These are phyloP conservation scores for Colletotrichum sp. DNA, from an alignment of 2,329 filamentous ascomycete genomes.

Conservation along the genomic window DNA sequence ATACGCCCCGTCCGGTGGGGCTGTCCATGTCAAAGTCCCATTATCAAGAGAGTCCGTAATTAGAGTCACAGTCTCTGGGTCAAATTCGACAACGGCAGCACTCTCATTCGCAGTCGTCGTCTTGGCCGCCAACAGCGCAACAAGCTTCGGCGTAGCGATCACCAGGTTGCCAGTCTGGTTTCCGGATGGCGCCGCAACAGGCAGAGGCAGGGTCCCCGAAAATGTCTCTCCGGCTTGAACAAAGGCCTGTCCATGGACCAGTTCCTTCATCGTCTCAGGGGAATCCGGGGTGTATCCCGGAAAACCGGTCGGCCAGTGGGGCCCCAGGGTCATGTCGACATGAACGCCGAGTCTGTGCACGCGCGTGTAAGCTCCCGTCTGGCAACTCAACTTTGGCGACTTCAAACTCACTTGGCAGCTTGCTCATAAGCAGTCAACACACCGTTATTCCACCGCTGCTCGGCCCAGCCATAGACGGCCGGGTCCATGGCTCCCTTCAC, in stretches of 20 bases:
- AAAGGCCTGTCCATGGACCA: not conserved
- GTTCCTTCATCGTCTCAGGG: not conserved
- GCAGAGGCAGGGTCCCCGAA: not conserved
- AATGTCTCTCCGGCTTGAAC: not conserved
- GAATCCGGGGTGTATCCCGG: not conserved
- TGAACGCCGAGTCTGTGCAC: not conserved
- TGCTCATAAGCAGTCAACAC: not conserved
- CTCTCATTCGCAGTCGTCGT: not conserved
- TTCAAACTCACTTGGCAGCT: not conserved
- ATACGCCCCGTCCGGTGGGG: not conserved
- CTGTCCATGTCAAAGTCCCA: not conserved
- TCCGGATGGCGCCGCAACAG: not conserved
- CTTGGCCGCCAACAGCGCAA: not conserved
- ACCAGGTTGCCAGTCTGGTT: not conserved
- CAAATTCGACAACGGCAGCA: not conserved
- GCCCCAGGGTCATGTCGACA: not conserved
- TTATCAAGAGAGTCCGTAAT: not conserved
- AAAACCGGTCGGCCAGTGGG: not conserved
- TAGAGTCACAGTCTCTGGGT: not conserved
- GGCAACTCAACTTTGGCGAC: not conserved
- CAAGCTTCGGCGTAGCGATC: not conserved
- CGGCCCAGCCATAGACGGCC: not conserved
- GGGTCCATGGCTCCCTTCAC: not conserved
- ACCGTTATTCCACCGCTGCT: not conserved
- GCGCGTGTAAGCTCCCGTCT: accelerated